Percentiles rank a stretch among this genome's conserved stretches.
These are phyloP conservation scores for Zygosaccharomyces pseudobailii DNA, from an alignment of 1,139 yeast genomes.

Conservation along the genomic window DNA sequence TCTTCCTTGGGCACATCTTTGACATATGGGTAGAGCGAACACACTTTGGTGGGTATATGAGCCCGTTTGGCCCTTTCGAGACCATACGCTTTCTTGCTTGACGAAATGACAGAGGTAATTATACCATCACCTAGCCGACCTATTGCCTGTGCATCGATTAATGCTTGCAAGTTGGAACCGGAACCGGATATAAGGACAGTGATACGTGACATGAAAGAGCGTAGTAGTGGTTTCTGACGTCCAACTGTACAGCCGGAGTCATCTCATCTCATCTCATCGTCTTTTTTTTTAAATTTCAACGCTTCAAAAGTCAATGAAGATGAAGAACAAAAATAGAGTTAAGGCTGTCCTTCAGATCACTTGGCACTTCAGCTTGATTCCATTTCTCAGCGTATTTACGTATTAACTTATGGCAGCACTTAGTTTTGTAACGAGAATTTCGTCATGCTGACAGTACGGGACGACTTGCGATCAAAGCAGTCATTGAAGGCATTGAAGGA, in stretches of 20 bases:
- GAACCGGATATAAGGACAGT: slow-evolving; percentile 89
- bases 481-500: neutral
- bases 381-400: no score
- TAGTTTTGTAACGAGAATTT: no score
- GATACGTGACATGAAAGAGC: slow-evolving; percentile 36
- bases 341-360: neutral
- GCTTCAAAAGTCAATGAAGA: neutral
- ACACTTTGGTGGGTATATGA: slow-evolving; percentile 63
- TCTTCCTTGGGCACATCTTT: slow-evolving; percentile 60
- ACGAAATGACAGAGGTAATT: slow-evolving; percentile 65
- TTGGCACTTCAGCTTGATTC: no score
- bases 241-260: neutral
- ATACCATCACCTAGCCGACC: slow-evolving; percentile 39
- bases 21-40: slow-evolving; percentile 70
- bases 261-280: neutral
- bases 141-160: slow-evolving; percentile 72
- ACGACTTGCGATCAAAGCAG: neutral
- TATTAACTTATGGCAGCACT: no score
- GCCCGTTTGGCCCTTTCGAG: slow-evolving; percentile 68
- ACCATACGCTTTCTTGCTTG: slow-evolving; percentile 80
- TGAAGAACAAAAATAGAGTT: neutral
- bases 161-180: slow-evolving; percentile 90
- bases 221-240: neutral
- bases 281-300: neutral
- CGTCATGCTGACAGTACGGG: neutral